Percentiles rank a stretch among this genome's conserved stretches.
Conservation (phyloP, 1,139 yeast genomes). For the Yamadazyma sp. region DNA sequence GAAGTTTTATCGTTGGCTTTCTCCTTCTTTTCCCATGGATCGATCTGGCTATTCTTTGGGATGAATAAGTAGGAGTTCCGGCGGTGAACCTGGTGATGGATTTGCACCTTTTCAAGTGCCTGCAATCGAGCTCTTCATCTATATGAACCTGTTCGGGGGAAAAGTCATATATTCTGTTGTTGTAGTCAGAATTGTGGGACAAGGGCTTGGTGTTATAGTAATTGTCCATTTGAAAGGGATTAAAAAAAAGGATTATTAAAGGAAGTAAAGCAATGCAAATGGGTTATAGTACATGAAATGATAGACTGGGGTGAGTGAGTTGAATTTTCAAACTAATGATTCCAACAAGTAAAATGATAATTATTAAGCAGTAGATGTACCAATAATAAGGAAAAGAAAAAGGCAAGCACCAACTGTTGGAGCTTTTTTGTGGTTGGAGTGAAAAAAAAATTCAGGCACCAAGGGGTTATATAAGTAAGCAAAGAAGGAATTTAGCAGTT, state of each 20-base stretch:
- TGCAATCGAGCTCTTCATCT: slow-evolving; percentile 1
- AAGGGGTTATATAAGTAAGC: slow-evolving; percentile 1
- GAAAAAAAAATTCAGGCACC: background rate
- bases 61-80: background rate
- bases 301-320: slow-evolving; percentile 33
- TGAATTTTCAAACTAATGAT: slow-evolving; percentile 18
- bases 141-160: slow-evolving; percentile 13
- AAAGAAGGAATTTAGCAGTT: slow-evolving; percentile 1
- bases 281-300: slow-evolving; percentile 14
- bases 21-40: slow-evolving; percentile 6
- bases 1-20: slow-evolving; percentile 7
- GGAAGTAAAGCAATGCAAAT: slow-evolving; percentile 4
- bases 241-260: slow-evolving; percentile 2
- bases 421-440: too few species aligned
- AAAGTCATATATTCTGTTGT: slow-evolving; percentile 26
- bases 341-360: slow-evolving; percentile 9
- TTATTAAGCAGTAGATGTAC: background rate
- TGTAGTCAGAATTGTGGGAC: slow-evolving; percentile 20
- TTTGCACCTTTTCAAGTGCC: slow-evolving; percentile 17
- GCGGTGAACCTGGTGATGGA: slow-evolving; percentile 5
- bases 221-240: background rate
- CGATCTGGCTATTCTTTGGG: background rate
- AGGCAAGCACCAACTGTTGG: background rate
- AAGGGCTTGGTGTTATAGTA: slow-evolving; percentile 23
- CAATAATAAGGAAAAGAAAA: too few species aligned